Conservation (phyloP, 225 moss, liverwort and hornwort genomes). For the Physcomitrium patens region DNA sequence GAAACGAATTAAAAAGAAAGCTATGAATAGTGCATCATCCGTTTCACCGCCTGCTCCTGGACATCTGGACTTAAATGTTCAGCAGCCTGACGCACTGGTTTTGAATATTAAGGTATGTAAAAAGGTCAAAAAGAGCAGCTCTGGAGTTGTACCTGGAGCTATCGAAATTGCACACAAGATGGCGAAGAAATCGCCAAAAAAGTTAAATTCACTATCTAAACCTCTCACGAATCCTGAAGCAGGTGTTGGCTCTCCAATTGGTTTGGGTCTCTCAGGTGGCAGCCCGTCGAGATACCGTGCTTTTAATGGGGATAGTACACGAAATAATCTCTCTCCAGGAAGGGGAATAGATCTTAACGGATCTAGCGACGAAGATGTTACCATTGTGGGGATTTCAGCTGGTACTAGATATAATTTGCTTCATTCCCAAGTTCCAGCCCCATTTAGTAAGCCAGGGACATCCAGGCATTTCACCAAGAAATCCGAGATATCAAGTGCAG, state of each 20-base stretch:
- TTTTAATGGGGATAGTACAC: conserved; percentile 25
- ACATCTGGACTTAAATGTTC: conserved; percentile 36
- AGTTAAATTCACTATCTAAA: background rate
- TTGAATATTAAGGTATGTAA: conserved; percentile 17
- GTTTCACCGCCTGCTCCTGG: conserved; percentile 16
- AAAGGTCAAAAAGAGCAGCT: conserved; percentile 32
- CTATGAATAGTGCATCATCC: background rate
- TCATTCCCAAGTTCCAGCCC: conserved; percentile 10
- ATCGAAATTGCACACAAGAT: background rate
- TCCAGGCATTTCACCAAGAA: conserved; percentile 31
- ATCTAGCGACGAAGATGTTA: conserved; percentile 54
- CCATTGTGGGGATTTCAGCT: conserved; percentile 34
- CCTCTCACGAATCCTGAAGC: background rate
- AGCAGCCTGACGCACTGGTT: conserved; percentile 16
- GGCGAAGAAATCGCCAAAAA: conserved; percentile 20
- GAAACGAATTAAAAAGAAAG: conserved; percentile 36
- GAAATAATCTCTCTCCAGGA: conserved; percentile 5
- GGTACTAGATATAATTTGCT: conserved; percentile 17
- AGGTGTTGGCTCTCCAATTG: conserved; percentile 9
- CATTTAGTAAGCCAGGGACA: conserved; percentile 29
- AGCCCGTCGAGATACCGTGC: conserved; percentile 6
- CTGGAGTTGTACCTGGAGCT: conserved; percentile 17
- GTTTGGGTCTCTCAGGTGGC: conserved; percentile 13
- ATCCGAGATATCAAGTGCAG: conserved; percentile 6
- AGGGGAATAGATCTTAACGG: conserved; percentile 34